Conservation (phyloP, 805 yeast genomes). For the Zygoascus bituminiphila region DNA sequence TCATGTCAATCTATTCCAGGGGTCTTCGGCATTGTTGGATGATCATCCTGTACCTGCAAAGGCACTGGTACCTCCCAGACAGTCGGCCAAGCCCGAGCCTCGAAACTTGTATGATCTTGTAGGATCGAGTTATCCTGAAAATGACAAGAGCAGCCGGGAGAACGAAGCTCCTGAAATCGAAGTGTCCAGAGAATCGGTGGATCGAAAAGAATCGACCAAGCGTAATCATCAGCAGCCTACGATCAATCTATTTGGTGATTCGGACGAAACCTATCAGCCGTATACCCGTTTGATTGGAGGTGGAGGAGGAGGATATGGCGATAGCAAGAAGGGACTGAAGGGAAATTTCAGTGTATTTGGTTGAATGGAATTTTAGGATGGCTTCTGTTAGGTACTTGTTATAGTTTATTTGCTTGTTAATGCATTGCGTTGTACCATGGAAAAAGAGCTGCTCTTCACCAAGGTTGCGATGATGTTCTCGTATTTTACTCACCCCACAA, state of each 20-base stretch:
- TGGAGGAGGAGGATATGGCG: slow-evolving; percentile 10
- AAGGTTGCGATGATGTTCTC: too few species aligned
- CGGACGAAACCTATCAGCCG: neutral
- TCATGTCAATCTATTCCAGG: slow-evolving; percentile 5
- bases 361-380: too few species aligned
- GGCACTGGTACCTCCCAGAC: slow-evolving; percentile 16
- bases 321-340: slow-evolving; percentile 7
- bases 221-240: neutral
- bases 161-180: neutral
- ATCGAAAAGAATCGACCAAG: too few species aligned
- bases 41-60: slow-evolving; percentile 14
- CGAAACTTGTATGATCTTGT: slow-evolving; percentile 16
- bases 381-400: neutral
- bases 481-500: too few species aligned
- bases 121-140: too few species aligned
- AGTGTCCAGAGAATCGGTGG: too few species aligned
- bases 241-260: neutral
- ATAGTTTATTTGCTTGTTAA: too few species aligned
- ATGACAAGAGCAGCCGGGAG: neutral
- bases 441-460: too few species aligned
- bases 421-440: too few species aligned
- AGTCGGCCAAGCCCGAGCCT: slow-evolving; percentile 15
- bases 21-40: slow-evolving; percentile 14
- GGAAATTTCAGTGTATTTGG: slow-evolving; percentile 4
- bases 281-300: slow-evolving; percentile 11